phyloP scores from a whole-genome alignment of 1,139 yeast species.

The Debaryomyces psychrophilus region DNA sequence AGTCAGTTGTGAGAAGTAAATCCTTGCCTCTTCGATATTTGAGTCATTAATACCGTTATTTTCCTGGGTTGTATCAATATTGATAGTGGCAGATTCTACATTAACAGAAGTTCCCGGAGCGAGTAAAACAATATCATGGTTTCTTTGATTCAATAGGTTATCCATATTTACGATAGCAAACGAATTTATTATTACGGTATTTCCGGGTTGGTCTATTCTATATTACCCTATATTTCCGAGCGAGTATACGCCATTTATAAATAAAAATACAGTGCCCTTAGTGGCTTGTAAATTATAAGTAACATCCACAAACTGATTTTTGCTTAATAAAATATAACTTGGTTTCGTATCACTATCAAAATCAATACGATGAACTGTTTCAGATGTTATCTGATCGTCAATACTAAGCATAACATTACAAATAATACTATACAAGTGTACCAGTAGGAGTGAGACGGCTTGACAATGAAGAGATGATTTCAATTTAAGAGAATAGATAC shows the following conservation, averaged over 20 bases:
- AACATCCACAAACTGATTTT: neutral
- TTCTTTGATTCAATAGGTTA: constrained; percentile 2
- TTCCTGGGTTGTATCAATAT: constrained; percentile 1
- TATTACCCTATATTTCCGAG: neutral
- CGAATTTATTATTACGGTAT: neutral
- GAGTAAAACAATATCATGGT: constrained; percentile 1
- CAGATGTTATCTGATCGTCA: neutral
- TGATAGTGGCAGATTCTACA: constrained; percentile 1
- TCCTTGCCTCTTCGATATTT: constrained; percentile 3
- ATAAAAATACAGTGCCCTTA: neutral
- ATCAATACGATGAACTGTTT: neutral
- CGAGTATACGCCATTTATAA: neutral
- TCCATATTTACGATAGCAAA: constrained; percentile 2
- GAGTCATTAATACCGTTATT: neutral
- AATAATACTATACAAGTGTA: neutral
- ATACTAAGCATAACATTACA: neutral
- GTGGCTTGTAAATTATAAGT: neutral
- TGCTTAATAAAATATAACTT: neutral
- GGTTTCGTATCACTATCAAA: neutral
- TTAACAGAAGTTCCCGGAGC: constrained; percentile 5
- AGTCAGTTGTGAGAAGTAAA: constrained; percentile 3
- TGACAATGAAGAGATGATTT: neutral
- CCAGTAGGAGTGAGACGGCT: neutral
- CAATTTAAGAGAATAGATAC: neutral
- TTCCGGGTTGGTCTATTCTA: neutral